Evolutionary conservation across 2,329 filamentous ascomycete genomes (phyloP).

Genomic region (Penicillium sp.): DNA sequence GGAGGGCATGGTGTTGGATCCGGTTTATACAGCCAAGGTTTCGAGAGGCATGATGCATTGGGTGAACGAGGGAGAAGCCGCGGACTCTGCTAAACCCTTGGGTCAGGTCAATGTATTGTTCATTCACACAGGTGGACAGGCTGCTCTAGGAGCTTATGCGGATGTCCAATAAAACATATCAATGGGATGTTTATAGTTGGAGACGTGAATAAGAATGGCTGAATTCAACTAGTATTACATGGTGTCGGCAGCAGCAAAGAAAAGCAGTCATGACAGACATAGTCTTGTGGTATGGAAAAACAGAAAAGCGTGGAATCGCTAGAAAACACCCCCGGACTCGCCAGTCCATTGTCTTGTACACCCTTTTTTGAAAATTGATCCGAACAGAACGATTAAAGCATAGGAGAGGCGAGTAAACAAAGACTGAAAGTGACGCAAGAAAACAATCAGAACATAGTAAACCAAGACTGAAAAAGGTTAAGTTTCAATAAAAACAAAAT

Average conservation of each 20-base stretch:
- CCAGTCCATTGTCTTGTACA: conserved; percentile 25
- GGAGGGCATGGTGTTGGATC: conserved; percentile 35
- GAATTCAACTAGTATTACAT: conserved; percentile 34
- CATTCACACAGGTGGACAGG: conserved; percentile 41
- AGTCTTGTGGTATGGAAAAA: conserved; percentile 18
- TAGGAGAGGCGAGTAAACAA: conserved; percentile 13
- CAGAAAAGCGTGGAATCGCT: conserved; percentile 17
- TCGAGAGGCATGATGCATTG: conserved; percentile 31
- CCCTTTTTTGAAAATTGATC: conserved; percentile 19
- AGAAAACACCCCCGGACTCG: conserved; percentile 20
- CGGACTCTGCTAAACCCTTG: conserved; percentile 12
- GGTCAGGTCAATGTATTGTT: conserved; percentile 36
- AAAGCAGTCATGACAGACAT: conserved; percentile 24
- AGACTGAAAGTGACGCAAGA: conserved; percentile 8
- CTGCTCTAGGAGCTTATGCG: conserved; percentile 35
- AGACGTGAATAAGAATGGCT: conserved; percentile 14
- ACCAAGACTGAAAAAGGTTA: conserved; percentile 9
- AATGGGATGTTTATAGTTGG: not conserved
- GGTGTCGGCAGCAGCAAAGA: conserved; percentile 17
- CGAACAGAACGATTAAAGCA: conserved; percentile 4
- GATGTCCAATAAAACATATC: conserved; percentile 2
- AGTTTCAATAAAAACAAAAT: conserved; percentile 16
- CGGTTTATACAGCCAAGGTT: conserved; percentile 40
- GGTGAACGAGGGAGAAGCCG: conserved; percentile 22
- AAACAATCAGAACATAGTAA: conserved; percentile 10